Evolutionary conservation across 2,329 filamentous ascomycete species (phyloP).

Genomic region (Aspergillus sp.): DNA sequence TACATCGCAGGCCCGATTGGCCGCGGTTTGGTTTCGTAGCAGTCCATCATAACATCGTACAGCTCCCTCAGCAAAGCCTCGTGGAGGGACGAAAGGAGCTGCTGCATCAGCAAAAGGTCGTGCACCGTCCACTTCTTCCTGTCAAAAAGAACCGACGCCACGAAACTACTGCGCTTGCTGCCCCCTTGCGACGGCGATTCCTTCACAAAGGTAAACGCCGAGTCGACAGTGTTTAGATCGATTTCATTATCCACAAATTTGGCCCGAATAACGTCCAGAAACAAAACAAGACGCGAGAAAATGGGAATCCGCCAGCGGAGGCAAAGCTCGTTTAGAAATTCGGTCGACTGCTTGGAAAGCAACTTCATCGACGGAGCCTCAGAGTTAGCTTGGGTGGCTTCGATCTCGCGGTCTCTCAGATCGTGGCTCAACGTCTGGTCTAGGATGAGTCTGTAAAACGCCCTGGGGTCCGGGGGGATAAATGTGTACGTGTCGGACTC

Average conservation of each 20-base stretch:
- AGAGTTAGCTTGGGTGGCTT: constrained; percentile 40
- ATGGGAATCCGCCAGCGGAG: constrained; percentile 83
- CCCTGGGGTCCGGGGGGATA: constrained; percentile 73
- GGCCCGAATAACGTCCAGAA: constrained; percentile 74
- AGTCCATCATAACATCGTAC: constrained; percentile 76
- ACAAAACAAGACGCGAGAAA: constrained; percentile 66
- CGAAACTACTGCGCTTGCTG: constrained; percentile 44
- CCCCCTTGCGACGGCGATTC: constrained; percentile 58
- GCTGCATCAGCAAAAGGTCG: constrained; percentile 63
- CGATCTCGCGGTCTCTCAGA: constrained; percentile 45
- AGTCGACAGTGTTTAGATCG: constrained; percentile 69
- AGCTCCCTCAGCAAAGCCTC: constrained; percentile 78
- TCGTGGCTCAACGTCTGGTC: constrained; percentile 62
- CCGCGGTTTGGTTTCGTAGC: constrained; percentile 81
- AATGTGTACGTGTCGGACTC: constrained; percentile 65
- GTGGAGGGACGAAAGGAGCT: constrained; percentile 63
- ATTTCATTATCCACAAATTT: constrained; percentile 81
- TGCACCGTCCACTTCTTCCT: constrained; percentile 58
- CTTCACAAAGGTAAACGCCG: constrained; percentile 74
- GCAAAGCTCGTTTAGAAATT: constrained; percentile 76
- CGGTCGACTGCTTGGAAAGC: constrained; percentile 65
- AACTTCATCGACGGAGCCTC: constrained; percentile 44
- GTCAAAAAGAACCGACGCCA: constrained; percentile 44
- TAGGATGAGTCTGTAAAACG: constrained; percentile 74
- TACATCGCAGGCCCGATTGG: constrained; percentile 71